These are phyloP conservation scores for Alliaria petiolata DNA, from an alignment of 345 rosid species.

Conservation along the genomic window DNA sequence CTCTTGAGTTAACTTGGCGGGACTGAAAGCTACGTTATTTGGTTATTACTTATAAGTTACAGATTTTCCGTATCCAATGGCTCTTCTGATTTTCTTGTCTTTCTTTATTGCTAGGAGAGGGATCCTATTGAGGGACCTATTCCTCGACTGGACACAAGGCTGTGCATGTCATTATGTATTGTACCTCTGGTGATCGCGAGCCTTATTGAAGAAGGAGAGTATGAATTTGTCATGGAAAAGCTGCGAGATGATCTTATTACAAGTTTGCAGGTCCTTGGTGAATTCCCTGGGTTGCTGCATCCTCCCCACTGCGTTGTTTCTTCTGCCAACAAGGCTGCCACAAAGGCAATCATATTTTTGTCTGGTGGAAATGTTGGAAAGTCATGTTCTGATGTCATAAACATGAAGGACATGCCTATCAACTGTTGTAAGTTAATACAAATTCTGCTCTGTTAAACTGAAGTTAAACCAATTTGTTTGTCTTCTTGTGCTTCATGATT, in stretches of 20 bases:
- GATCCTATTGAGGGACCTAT: slow-evolving; percentile 92
- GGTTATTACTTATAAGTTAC: background rate
- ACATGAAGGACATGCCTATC: slow-evolving; percentile 77
- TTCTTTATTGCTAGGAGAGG: slow-evolving; percentile 57
- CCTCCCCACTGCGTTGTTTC: slow-evolving; percentile 78
- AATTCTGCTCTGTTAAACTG: background rate
- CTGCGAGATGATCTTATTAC: slow-evolving; percentile 56
- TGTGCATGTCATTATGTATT: slow-evolving; percentile 80
- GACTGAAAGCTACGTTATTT: background rate
- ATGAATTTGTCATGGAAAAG: slow-evolving; percentile 33
- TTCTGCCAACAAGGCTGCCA: slow-evolving; percentile 89
- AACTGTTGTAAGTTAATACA: slow-evolving; percentile 58
- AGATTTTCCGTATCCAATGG: background rate
- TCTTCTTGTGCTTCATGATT: background rate
- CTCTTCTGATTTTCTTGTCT: slow-evolving; percentile 8
- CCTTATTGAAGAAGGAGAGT: slow-evolving; percentile 85
- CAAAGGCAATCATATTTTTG: slow-evolving; percentile 73
- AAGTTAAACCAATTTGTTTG: background rate
- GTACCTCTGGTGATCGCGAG: slow-evolving; percentile 72
- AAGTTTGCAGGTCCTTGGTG: slow-evolving; percentile 79
- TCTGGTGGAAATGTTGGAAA: slow-evolving; percentile 60
- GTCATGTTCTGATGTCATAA: slow-evolving; percentile 65
- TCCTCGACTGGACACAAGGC: slow-evolving; percentile 81
- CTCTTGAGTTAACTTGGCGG: background rate
- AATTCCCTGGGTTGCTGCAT: slow-evolving; percentile 76